Percentiles rank a stretch among this genome's conserved stretches.
phyloP scores from a whole-genome alignment of 2,329 filamentous ascomycete genomes.

The Verticillium alfalfae region DNA sequence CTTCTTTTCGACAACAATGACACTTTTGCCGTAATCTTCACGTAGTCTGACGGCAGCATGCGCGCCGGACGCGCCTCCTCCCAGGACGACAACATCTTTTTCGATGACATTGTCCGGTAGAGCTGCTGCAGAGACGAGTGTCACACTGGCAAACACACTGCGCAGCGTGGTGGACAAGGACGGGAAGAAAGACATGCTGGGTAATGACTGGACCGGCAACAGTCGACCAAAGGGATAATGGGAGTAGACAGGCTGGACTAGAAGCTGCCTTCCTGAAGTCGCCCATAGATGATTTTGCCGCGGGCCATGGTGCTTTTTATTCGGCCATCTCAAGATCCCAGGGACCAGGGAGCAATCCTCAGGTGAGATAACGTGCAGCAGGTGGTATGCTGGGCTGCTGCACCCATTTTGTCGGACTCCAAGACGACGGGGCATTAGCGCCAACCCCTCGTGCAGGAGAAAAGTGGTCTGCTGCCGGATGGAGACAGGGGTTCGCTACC shows the following conservation, averaged over 20 bases:
- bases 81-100: conserved; percentile 27
- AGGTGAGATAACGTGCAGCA: not conserved
- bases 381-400: not conserved
- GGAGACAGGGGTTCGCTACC: not conserved
- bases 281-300: not conserved
- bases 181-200: not conserved
- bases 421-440: not conserved
- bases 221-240: not conserved
- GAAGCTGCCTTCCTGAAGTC: not conserved
- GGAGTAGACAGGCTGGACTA: not conserved
- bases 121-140: not conserved
- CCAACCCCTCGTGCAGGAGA: not conserved
- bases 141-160: not conserved
- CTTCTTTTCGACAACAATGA: conserved; percentile 29
- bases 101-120: conserved; percentile 7
- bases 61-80: conserved; percentile 28
- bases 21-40: conserved; percentile 24
- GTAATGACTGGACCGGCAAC: not conserved
- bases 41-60: conserved; percentile 28
- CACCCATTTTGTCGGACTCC: not conserved
- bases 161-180: not conserved
- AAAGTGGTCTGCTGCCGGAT: not conserved
- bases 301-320: not conserved
- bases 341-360: not conserved
- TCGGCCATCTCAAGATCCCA: not conserved